Conservation (phyloP, 1,139 yeast genomes). For the Magnusiomyces paraingens region DNA sequence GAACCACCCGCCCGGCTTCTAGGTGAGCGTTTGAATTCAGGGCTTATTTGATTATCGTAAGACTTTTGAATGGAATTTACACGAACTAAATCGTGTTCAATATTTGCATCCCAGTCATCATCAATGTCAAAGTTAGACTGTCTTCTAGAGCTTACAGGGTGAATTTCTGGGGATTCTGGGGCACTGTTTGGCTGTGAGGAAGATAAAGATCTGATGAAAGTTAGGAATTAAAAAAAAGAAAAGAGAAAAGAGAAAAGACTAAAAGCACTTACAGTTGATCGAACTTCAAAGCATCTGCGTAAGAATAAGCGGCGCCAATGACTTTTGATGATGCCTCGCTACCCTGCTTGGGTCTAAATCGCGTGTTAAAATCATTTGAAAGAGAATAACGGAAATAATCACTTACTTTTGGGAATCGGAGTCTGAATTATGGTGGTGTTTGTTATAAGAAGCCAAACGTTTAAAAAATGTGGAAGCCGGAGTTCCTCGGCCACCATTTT, state of each 20-base stretch:
- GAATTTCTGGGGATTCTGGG: conserved; percentile 10
- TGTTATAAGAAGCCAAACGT: conserved; percentile 37
- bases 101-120: conserved; percentile 89
- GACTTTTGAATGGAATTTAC: conserved; percentile 31
- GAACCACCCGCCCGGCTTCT: conserved; percentile 1
- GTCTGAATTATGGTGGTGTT: conserved; percentile 6
- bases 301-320: conserved; percentile 41
- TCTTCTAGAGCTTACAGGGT: conserved; percentile 6
- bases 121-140: conserved; percentile 50
- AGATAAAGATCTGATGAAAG: conserved; percentile 9
- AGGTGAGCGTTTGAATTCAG: conserved; percentile 3
- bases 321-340: conserved; percentile 33
- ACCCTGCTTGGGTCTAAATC: conserved; percentile 2
- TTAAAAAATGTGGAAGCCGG: conserved; percentile 53
- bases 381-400: background rate
- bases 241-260: background rate
- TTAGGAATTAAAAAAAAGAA: background rate
- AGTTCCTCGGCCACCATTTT: conserved; percentile 61
- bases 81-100: conserved; percentile 47
- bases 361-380: no score
- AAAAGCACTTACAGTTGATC: conserved; percentile 17
- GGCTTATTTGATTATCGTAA: conserved; percentile 28
- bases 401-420: conserved; percentile 9
- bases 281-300: conserved; percentile 29
- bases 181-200: conserved; percentile 9